Evolutionary conservation across 2,329 filamentous ascomycete genomes (phyloP), one percentile per base, ranked within the genome.

Genomic region (Trichoderma sp.): DNA sequence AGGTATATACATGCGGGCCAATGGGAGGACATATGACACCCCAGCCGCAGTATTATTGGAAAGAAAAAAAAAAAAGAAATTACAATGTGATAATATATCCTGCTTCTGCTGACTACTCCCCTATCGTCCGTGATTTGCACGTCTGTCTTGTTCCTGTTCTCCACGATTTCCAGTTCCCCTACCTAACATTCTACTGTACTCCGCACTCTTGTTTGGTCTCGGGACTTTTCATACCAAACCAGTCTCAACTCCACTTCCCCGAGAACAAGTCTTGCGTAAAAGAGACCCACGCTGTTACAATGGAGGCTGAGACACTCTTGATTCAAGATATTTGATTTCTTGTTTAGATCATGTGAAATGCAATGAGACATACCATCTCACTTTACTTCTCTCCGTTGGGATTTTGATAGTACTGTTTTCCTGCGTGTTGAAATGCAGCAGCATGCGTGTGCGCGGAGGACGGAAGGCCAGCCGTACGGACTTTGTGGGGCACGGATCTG

Each of bases 141-240:
- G 31, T 33, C 55, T 59, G 24, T 59, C 63, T 58, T 27, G 35
- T 52, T 24, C n/a, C 21, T 31, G n/a, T 49, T 49, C n/a, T 49
- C n/a, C 47, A 24, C 47, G 47, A 24, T 49, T 11, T 49, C 4
- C n/a, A 11, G 10, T 21, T 49, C 14, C 40, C 24, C n/a, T 58
- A n/a, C 40, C 37, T 10, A n/a, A 43, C 40, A 43, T 43, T 11
- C 5, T 43, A 13, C 10, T 37, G 5, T 49, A n/a, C 40, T 21
- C 53, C 29, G n/a, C n/a, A 21, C 47, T 53, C 13, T 58, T 33
- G 33, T 33, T 2, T 8, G 33, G 62, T 66, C 62, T 58, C 62
- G 62, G 62, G 53, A 47, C 13, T n/a, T 43, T 49, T 56, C 53
- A 66, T 66, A 49, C 62, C 62, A 57, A 35, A 43, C 40, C 62